Evolutionary conservation across 2,329 filamentous ascomycete genomes (phyloP), one percentile per base, ranked within the genome.

Genomic region (Didymella sp.): DNA sequence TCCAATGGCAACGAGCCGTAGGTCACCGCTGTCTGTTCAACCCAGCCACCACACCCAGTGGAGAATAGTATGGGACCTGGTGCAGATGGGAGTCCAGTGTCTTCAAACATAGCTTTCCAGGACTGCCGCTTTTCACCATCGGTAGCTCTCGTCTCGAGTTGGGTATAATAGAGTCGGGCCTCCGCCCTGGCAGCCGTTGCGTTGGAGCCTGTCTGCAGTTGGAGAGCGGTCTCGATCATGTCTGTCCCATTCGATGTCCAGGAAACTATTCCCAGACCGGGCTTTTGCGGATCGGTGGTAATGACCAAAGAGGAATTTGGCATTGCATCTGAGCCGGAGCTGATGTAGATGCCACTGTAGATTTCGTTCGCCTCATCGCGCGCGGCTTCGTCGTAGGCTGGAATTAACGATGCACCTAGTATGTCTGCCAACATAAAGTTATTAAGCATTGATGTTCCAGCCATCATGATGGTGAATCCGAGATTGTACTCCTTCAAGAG

Each of bases 401-500:
- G 65, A 22, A 68, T 61, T 3, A 69, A 22, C 11, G 51, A 38
- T 9, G 61, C 63, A 8, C 59, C 57, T 19, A 69, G 41, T 8
- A 60, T 38, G 28, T 62, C 52, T 1, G 53, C 58, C 22, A 44
- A 47, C 13, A 49, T 42, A 50, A 56, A 58, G 51, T 52, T 22
- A 6, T n/a, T 28, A 48, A 60, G 12, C 5, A 49, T 21, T 30
- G 58, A 49, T 2, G 49, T 52, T 2, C 76, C 77, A 5, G 78
- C 79, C 28, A 62, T 56, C 6, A 73, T 61, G 2, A 81, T 70
- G 2, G 70, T 74, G 59, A 81, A 78, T 0, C 80, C 79, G 13
- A 79, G 67, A 43, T 78, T 73, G 47, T 75, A 80, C 56, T 82
- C 79, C 2, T 77, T 79, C 2, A 81, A 57, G 2, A 82, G 63